phyloP scores from a whole-genome alignment of 2,329 filamentous ascomycete genomes.

The Fusarium redolens region DNA sequence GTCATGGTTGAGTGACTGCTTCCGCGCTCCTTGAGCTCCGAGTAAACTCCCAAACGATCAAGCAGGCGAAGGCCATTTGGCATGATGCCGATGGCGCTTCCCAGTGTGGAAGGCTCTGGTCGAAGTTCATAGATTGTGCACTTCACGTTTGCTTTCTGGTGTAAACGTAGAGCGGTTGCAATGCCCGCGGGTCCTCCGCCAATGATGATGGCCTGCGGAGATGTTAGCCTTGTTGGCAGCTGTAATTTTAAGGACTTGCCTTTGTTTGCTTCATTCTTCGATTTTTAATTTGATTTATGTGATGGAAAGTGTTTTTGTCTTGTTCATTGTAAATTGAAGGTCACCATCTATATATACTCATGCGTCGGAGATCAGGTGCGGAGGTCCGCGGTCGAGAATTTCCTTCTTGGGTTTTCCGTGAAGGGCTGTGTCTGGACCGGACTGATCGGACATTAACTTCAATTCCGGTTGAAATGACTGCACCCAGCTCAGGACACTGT shows the following conservation, averaged over 20 bases:
- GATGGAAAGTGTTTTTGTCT: background rate
- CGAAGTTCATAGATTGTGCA: background rate
- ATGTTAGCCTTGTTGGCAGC: background rate
- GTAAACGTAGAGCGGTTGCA: background rate
- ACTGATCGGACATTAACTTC: background rate
- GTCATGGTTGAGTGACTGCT: background rate
- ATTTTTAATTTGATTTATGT: fast-evolving
- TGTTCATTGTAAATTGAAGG: background rate
- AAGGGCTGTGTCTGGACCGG: background rate
- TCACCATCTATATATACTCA: background rate
- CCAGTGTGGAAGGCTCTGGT: background rate
- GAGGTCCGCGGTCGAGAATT: background rate
- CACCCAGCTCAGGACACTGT: background rate
- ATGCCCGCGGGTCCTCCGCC: background rate
- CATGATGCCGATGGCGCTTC: background rate
- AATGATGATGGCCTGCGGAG: background rate
- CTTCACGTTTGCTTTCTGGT: background rate
- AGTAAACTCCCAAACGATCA: background rate
- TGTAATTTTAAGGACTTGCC: background rate
- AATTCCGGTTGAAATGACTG: background rate
- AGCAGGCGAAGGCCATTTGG: background rate
- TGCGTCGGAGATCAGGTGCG: background rate
- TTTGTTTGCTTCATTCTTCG: background rate
- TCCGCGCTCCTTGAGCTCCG: background rate
- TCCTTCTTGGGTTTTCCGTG: background rate